Evolutionary conservation across 1,284 basidiomycete genomes (phyloP).

Genomic region (Austroboletus novae-zelandiae): DNA sequence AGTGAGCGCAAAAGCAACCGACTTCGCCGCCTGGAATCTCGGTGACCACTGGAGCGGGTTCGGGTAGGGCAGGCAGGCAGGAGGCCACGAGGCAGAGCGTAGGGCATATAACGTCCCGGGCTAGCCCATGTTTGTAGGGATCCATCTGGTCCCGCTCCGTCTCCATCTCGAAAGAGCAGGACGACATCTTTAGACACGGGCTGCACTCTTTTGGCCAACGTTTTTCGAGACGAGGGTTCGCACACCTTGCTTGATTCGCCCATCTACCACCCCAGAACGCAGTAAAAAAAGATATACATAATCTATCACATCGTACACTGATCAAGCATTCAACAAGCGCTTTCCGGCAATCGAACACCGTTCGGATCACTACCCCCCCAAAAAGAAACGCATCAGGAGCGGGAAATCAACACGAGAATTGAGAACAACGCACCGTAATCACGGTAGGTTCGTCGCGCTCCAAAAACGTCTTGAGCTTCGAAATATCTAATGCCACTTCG

Average conservation of each 20-base stretch:
- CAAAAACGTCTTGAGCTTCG: constrained; percentile 84
- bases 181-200: too few species aligned
- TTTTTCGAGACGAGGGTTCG: constrained; percentile 5
- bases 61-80: too few species aligned
- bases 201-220: too few species aligned
- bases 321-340: not conserved
- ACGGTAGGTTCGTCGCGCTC: constrained; percentile 91
- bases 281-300: not conserved
- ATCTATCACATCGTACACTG: constrained; percentile 14
- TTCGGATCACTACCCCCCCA: constrained; percentile 12
- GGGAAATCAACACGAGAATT: not conserved
- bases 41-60: too few species aligned
- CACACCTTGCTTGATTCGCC: not conserved
- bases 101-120: too few species aligned
- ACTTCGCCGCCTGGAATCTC: too few species aligned
- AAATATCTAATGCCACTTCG: constrained; percentile 85
- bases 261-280: not conserved
- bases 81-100: too few species aligned
- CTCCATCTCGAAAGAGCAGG: too few species aligned
- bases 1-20: too few species aligned
- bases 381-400: not conserved
- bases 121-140: too few species aligned
- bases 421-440: constrained; percentile 71
- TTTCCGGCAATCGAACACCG: not conserved
- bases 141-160: too few species aligned